Base-by-base conservation (phyloP, 768 basidiomycete genomes). In the Cystobasidium onofrii region DNA sequence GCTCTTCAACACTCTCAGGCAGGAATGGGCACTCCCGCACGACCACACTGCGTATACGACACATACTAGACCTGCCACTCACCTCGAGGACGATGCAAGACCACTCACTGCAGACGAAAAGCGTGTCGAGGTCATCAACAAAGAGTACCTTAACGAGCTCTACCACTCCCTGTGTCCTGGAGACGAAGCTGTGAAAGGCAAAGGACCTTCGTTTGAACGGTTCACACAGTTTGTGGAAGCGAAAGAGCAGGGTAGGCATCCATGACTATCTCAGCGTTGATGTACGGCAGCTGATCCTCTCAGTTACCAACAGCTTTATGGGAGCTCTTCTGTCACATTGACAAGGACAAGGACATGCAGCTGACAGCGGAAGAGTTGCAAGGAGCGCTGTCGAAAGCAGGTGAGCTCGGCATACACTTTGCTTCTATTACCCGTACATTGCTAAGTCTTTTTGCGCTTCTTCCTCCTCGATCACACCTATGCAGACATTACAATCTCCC, bases 291-390 rank as follows among this genome's bases (percentile, higher is more conserved):
- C 20, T 25, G 18, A 44, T 74, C 64, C 73, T 33, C 61, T 73
- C 71, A 69, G 55, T 64, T 72, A n/a, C 46, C 52, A 62, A 73
- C 70, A 91, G 92, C 95, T 81, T 84, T 96, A 25, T 96, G 94
- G 94, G 84, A 86, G 64, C 88, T 93, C 70, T 96, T 96, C 81
- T 90, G 92, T 79, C 90, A 93, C 78, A 85, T 96, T 62, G 94
- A 95, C 82, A 83, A 92, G 75, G 92, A 96, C 78, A 86, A 89
- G 31, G 91, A 96, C 81, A 92, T 91, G 9, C 86, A 86, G 71
- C 81, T 96, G 34, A 91, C 93, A 78, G 83, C 85, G 9, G 81
- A 82, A 18, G 89, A 89, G 78, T 82, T 90, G 73, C 79, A 83
- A 44, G 76, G 83, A n/a, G 88, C 89, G 1, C 82, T 95, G 55